Percentiles rank a stretch among this genome's conserved stretches.
These are phyloP conservation scores for Prunus davidiana DNA, from an alignment of 306 rosid genomes.

Conservation along the genomic window DNA sequence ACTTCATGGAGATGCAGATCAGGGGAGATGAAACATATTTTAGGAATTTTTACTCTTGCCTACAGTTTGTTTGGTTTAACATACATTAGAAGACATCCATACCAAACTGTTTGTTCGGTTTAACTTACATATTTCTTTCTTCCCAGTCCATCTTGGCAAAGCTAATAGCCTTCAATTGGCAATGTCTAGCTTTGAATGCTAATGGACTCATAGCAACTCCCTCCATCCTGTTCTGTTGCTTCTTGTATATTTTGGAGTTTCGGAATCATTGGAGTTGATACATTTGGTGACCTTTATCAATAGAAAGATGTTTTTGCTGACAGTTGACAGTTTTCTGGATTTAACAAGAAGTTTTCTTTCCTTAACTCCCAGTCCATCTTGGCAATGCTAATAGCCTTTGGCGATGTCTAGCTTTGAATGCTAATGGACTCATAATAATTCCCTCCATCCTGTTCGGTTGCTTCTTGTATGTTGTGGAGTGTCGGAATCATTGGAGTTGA, in stretches of 20 bases:
- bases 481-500: conserved; percentile 43
- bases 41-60: neutral
- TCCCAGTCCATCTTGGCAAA: conserved; percentile 70
- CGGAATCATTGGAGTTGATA: conserved; percentile 46
- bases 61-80: neutral
- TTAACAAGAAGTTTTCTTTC: neutral
- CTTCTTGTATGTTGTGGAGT: conserved; percentile 24
- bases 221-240: conserved; percentile 41
- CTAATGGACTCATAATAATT: conserved; percentile 49
- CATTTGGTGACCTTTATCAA: conserved; percentile 14
- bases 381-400: conserved; percentile 55
- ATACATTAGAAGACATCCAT: neutral
- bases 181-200: conserved; percentile 68
- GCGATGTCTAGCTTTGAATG: conserved; percentile 65
- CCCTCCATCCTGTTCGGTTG: conserved; percentile 35
- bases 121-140: neutral
- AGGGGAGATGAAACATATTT: conserved; percentile 41
- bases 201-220: conserved; percentile 42
- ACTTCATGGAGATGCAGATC: conserved; percentile 37
- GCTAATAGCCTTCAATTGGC: conserved; percentile 39
- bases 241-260: conserved; percentile 22
- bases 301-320: neutral
- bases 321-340: no score
- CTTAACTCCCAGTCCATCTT: conserved; percentile 51
- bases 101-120: neutral